Percentiles rank a stretch among this genome's conserved stretches.
These are phyloP conservation scores for Lodderomyces theae DNA, from an alignment of 1,139 yeast species.

Conservation along the genomic window DNA sequence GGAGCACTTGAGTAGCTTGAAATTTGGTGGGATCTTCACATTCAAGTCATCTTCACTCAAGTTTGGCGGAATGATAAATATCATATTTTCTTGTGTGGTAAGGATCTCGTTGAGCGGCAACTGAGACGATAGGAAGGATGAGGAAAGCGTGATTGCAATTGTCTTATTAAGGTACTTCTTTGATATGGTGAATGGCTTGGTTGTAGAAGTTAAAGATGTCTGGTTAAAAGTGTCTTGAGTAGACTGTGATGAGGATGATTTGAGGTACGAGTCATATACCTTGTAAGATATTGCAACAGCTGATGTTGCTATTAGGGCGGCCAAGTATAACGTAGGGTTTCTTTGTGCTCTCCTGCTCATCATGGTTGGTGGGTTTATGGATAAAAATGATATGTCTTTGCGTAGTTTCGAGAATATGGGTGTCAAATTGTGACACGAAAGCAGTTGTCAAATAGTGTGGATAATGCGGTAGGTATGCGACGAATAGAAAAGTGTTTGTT, in stretches of 20 bases:
- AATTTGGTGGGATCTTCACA: constrained; percentile 32
- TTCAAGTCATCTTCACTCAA: constrained; percentile 41
- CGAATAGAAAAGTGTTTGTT: too few relatives aligned
- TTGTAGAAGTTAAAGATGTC: neutral
- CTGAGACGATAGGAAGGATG: constrained; percentile 37
- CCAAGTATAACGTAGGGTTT: constrained; percentile 33
- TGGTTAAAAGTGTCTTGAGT: neutral
- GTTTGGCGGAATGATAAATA: constrained; percentile 49
- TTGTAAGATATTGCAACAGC: constrained; percentile 37
- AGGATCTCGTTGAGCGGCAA: constrained; percentile 43
- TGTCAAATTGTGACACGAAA: too few relatives aligned
- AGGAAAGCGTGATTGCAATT: constrained; percentile 45
- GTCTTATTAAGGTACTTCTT: constrained; percentile 32
- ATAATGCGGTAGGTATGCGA: too few relatives aligned
- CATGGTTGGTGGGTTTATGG: neutral
- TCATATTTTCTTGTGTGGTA: constrained; percentile 35
- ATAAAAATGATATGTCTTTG: too few relatives aligned
- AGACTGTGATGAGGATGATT: neutral
- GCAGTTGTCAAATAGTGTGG: neutral
- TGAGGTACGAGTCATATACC: constrained; percentile 24
- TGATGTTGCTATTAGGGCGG: constrained; percentile 39
- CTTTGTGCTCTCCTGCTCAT: constrained; percentile 18
- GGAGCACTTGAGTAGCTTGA: constrained; percentile 40
- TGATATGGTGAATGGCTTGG: constrained; percentile 9
- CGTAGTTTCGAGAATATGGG: too few relatives aligned